Base-by-base conservation (phyloP, 2,329 filamentous ascomycete species). In the Fusarium sp. region DNA sequence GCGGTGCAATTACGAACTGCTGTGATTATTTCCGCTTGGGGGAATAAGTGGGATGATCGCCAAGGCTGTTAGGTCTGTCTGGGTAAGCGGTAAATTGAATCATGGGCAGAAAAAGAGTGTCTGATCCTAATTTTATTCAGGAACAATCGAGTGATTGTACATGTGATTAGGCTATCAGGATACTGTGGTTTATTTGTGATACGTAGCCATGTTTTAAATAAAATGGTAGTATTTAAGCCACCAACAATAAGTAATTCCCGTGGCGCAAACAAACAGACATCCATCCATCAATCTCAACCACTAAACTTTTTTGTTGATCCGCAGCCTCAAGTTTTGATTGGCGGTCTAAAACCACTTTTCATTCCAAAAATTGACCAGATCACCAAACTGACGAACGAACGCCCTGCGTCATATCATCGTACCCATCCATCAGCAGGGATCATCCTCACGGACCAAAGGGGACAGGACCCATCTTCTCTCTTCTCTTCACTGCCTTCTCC, bases 21-120 rank as follows among this genome's bases (percentile, higher is more conserved):
- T 32, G 22, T 42, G 29, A 22, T 15, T 63, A 16, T 34, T 59
- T 59, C 62, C 40, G 18, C 5, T 38, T 59, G 15, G 5, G 32
- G 62, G 34, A 65, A 65, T 65, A 59, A 52, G 62, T 65, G 60
- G 62, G 45, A 65, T 65, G 62, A 65, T 65, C 52, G 45, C 45
- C 60, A 42, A 32, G 25, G 8, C 25, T 10, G 43, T 20, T 40
- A 40, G 8, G 30, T 45, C 49, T 29, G 0, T 9, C 11, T 12
- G 6, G 44, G 47, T 30, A 63, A 50, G 60, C 60, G 58, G 60
- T 55, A 43, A 14, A 27, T 32, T 12, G 42, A 47, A 46, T 30
- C 40, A 18, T 11, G 20, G 49, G 59, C 49, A 64, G 59, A 63
- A 47, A 20, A 25, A 20, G 2, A 40, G 4, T 20, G 32, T 38